Evolutionary conservation across 768 basidiomycete genomes (phyloP).

Genomic region (Boletus huronensis): DNA sequence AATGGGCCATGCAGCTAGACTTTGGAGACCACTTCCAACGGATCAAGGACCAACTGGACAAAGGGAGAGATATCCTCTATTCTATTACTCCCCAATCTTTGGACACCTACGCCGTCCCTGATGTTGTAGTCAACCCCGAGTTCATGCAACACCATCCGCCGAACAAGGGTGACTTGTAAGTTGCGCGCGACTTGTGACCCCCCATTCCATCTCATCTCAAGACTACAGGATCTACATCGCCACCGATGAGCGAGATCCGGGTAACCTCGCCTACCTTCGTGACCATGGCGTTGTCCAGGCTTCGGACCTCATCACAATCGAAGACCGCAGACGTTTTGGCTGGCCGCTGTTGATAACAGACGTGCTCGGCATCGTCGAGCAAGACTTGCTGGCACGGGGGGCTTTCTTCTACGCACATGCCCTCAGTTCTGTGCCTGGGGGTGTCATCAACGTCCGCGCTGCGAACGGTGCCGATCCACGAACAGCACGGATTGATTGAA

Average conservation of each 20-base stretch:
- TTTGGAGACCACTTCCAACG: constrained; percentile 37
- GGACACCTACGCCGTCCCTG: constrained; percentile 22
- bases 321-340: constrained; percentile 40
- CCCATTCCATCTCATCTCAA: constrained; percentile 2
- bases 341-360: constrained; percentile 45
- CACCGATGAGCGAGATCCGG: constrained; percentile 41
- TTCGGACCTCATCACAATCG: constrained; percentile 39
- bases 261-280: constrained; percentile 32
- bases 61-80: constrained; percentile 18
- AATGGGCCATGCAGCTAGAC: constrained; percentile 36
- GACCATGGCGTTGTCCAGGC: constrained; percentile 38
- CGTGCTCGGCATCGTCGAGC: constrained; percentile 42
- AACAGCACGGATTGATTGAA: constrained; percentile 36
- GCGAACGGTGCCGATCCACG: constrained; percentile 38
- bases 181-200: not conserved
- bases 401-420: constrained; percentile 43
- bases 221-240: constrained; percentile 33
- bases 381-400: constrained; percentile 36
- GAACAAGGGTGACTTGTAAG: constrained; percentile 21
- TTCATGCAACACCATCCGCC: constrained; percentile 18
- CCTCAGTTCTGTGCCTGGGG: constrained; percentile 41
- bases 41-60: constrained; percentile 26
- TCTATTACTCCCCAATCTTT: constrained; percentile 19
- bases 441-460: constrained; percentile 41
- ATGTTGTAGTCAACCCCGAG: constrained; percentile 13